Evolutionary conservation across 768 basidiomycete genomes (phyloP).

Genomic region (Rhodotorula babjevae): DNA sequence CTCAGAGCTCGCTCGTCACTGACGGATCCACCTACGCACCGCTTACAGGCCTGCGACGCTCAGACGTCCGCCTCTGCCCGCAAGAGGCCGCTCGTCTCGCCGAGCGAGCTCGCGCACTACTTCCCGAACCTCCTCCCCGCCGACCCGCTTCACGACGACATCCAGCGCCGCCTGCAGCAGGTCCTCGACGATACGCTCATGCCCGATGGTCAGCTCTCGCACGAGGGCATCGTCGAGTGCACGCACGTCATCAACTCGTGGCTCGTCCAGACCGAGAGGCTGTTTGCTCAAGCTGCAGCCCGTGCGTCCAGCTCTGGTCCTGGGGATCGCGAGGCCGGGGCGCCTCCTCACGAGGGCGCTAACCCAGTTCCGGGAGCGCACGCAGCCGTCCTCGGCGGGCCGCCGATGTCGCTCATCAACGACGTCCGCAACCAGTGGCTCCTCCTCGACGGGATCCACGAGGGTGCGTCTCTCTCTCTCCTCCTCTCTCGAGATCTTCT

Average conservation of each 20-base stretch:
- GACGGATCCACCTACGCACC: too few relatives aligned
- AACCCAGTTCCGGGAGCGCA: background rate
- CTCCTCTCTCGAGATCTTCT: too few relatives aligned
- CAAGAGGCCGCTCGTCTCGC: conserved; percentile 18
- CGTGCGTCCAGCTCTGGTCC: background rate
- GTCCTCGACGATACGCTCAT: background rate
- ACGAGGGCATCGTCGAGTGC: background rate
- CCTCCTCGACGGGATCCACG: conserved; percentile 25
- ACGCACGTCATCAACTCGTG: background rate
- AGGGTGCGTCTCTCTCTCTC: background rate
- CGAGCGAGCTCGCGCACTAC: conserved; percentile 2
- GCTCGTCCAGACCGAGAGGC: conserved; percentile 4
- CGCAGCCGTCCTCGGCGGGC: background rate
- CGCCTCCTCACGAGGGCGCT: background rate
- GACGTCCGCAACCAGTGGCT: conserved; percentile 5
- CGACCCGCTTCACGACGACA: background rate
- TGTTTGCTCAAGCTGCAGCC: background rate
- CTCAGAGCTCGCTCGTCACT: background rate
- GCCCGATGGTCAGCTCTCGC: background rate
- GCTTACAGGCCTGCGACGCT: conserved; percentile 20
- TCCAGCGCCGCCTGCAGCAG: background rate
- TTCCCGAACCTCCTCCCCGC: background rate
- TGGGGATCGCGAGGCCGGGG: background rate
- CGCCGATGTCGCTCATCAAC: background rate
- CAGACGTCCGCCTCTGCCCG: conserved; percentile 10